phyloP scores from a whole-genome alignment of 106 monocot species.

The Dendrobium chrysotoxum region DNA sequence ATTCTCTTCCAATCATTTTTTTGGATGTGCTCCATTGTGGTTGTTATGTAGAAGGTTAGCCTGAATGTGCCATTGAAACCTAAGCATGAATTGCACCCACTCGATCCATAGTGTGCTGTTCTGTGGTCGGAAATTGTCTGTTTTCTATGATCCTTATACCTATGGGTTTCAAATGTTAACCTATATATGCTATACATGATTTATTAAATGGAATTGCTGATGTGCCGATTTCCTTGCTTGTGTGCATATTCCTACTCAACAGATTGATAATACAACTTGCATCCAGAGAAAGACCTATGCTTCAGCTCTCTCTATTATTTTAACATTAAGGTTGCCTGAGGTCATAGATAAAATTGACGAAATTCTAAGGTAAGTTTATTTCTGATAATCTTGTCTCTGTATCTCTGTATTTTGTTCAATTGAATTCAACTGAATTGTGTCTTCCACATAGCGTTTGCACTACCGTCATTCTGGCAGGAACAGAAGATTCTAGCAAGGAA shows the following conservation, averaged over 20 bases:
- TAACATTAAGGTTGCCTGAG: conserved; percentile 79
- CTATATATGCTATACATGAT: too few relatives aligned
- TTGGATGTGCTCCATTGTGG: too few relatives aligned
- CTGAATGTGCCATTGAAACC: too few relatives aligned
- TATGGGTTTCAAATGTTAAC: too few relatives aligned
- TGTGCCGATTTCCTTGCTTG: too few relatives aligned
- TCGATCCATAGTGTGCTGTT: too few relatives aligned
- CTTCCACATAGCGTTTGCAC: conserved; percentile 67
- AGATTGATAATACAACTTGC: conserved; percentile 69
- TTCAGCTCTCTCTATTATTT: conserved; percentile 74
- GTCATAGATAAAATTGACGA: conserved; percentile 94
- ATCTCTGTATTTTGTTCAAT: background rate
- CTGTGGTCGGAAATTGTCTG: too few relatives aligned
- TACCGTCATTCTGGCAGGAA: conserved; percentile 71
- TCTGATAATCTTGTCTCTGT: background rate
- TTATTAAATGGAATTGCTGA: too few relatives aligned
- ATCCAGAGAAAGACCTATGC: conserved; percentile 77
- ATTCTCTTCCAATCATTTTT: too few relatives aligned
- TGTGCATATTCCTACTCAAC: conserved; percentile 1
- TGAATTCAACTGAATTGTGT: background rate
- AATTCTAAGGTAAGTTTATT: conserved; percentile 63
- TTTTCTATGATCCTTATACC: too few relatives aligned
- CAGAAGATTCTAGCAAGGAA: conserved; percentile 48
- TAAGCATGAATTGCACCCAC: too few relatives aligned
- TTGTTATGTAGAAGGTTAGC: too few relatives aligned